These are phyloP conservation scores for Scheffersomyces illinoinensis DNA, from an alignment of 1,139 yeast genomes.

Conservation along the genomic window DNA sequence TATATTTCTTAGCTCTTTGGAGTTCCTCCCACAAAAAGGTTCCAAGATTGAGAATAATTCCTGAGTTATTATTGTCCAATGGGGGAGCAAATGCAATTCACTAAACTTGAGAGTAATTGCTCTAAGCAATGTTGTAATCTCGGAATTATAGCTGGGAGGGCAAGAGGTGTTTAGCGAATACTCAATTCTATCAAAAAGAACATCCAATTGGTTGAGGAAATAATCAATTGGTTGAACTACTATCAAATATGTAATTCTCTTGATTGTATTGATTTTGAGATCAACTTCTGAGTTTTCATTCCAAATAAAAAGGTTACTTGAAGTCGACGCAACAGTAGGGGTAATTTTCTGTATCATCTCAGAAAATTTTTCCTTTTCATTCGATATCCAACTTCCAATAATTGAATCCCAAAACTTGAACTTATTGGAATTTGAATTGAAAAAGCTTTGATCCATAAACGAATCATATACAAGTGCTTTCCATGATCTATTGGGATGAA, in stretches of 20 bases:
- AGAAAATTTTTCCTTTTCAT: constrained; percentile 58
- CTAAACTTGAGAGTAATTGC: constrained; percentile 63
- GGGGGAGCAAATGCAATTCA: constrained; percentile 62
- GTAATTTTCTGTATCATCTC: constrained; percentile 57
- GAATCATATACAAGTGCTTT: constrained; percentile 51
- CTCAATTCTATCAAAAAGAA: constrained; percentile 51
- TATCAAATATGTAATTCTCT: constrained; percentile 62
- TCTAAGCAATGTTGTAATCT: constrained; percentile 59
- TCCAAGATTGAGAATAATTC: constrained; percentile 57
- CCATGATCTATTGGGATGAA: constrained; percentile 48
- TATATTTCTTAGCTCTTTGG: constrained; percentile 33
- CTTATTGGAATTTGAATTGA: constrained; percentile 31
- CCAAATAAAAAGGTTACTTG: constrained; percentile 71
- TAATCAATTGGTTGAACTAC: constrained; percentile 60
- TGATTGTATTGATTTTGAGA: constrained; percentile 48
- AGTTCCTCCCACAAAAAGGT: constrained; percentile 29
- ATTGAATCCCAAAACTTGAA: constrained; percentile 51
- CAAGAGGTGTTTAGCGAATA: constrained; percentile 35
- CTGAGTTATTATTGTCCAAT: constrained; percentile 71
- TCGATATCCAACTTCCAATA: constrained; percentile 54
- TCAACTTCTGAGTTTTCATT: constrained; percentile 66
- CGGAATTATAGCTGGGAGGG: constrained; percentile 40
- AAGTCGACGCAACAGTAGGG: constrained; percentile 47
- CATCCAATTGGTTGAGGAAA: constrained; percentile 50
- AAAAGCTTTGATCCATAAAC: constrained; percentile 50